phyloP scores from a whole-genome alignment of 257 asterid species.

The Henckelia pumila region DNA sequence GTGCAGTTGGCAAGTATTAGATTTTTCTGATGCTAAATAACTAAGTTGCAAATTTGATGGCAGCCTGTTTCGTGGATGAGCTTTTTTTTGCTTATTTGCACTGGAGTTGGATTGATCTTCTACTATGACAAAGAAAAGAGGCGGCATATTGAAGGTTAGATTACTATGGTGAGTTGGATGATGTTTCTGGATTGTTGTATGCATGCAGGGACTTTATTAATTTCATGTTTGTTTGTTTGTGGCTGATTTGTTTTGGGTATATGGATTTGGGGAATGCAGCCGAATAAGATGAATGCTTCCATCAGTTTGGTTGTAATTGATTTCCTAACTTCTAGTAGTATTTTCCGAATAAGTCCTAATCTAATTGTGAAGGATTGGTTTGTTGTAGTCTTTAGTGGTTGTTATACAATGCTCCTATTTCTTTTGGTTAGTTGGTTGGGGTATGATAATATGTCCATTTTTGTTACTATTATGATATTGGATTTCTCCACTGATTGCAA shows the following conservation, averaged over 20 bases:
- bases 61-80: slow-evolving; percentile 95
- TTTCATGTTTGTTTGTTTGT: background rate
- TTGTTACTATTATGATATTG: too few relatives aligned
- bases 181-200: slow-evolving; percentile 13
- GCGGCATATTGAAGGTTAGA: slow-evolving; percentile 80
- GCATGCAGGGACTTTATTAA: background rate
- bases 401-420: background rate
- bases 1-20: background rate
- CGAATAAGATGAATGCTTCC: background rate
- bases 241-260: background rate
- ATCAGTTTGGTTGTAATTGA: background rate
- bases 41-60: slow-evolving; percentile 10
- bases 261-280: background rate
- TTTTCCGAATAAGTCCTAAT: background rate
- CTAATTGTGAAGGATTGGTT: background rate
- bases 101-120: slow-evolving; percentile 73
- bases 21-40: slow-evolving; percentile 2
- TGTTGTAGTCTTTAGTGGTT: slow-evolving; percentile 6
- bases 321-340: background rate
- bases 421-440: slow-evolving; percentile 2
- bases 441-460: background rate
- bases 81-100: slow-evolving; percentile 70
- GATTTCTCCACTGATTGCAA: background rate
- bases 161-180: slow-evolving; percentile 58
- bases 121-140: slow-evolving; percentile 85